Percentiles rank a stretch among this genome's conserved stretches.
phyloP scores from a whole-genome alignment of 441 rosid genomes.

The Theobroma grandiflorum region DNA sequence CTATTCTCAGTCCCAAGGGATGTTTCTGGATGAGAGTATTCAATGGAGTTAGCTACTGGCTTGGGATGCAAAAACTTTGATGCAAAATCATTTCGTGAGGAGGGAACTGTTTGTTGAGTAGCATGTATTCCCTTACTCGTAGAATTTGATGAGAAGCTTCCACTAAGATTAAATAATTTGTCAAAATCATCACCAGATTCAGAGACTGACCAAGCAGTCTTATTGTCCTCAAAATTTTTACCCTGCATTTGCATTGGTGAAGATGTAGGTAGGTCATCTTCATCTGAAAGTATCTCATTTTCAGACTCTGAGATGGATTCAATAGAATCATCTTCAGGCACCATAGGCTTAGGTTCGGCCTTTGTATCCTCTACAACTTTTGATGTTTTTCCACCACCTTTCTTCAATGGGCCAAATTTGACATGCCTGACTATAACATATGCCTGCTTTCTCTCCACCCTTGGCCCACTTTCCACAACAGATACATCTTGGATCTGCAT shows the following conservation, averaged over 20 bases:
- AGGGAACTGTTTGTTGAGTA: slow-evolving; percentile 19
- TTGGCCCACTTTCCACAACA: slow-evolving; percentile 76
- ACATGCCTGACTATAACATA: slow-evolving; percentile 72
- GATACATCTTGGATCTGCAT: slow-evolving; percentile 70
- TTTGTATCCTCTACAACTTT: slow-evolving; percentile 39
- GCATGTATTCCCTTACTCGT: not conserved
- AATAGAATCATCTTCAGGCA: slow-evolving; percentile 32
- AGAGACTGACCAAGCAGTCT: slow-evolving; percentile 31
- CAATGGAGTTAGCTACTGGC: slow-evolving; percentile 22
- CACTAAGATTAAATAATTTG: slow-evolving; percentile 5
- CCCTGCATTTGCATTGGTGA: slow-evolving; percentile 17
- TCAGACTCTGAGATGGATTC: slow-evolving; percentile 41
- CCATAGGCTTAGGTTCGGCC: slow-evolving; percentile 10
- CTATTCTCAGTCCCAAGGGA: slow-evolving; percentile 47
- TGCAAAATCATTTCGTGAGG: slow-evolving; percentile 13
- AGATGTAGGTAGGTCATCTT: slow-evolving; percentile 33
- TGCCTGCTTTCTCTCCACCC: slow-evolving; percentile 65
- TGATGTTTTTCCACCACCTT: slow-evolving; percentile 56
- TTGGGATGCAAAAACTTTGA: slow-evolving; percentile 24
- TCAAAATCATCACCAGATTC: slow-evolving; percentile 35
- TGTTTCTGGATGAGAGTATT: slow-evolving; percentile 22
- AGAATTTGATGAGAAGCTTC: slow-evolving; percentile 2
- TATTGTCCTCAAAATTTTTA: slow-evolving; percentile 9
- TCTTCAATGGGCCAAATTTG: slow-evolving; percentile 83
- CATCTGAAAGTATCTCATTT: slow-evolving; percentile 28